Conservation (phyloP, 768 basidiomycete genomes). For the Pleurotus platypus region DNA sequence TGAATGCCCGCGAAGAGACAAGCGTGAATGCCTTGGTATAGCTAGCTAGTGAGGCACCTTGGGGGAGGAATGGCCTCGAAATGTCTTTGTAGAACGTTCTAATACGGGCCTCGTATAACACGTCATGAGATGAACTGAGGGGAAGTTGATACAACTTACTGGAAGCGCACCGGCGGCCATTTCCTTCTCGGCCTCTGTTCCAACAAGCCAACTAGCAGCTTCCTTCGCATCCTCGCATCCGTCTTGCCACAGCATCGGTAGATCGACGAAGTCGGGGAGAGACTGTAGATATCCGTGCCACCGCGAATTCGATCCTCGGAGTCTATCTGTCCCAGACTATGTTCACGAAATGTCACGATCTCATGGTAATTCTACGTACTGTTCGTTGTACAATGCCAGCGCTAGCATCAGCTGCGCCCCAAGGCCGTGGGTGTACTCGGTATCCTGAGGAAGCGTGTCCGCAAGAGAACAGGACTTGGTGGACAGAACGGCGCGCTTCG, state of each 20-base stretch:
- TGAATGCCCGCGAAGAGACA: constrained; percentile 80
- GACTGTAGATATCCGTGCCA: constrained; percentile 70
- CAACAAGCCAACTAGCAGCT: constrained; percentile 35
- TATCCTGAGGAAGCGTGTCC: constrained; percentile 35
- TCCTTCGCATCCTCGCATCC: constrained; percentile 22
- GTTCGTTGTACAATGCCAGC: constrained; percentile 60
- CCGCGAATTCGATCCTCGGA: constrained; percentile 43
- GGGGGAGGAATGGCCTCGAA: constrained; percentile 18
- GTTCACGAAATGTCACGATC: no score
- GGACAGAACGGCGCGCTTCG: constrained; percentile 61
- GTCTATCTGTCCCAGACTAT: constrained; percentile 27
- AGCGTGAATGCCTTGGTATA: constrained; percentile 57
- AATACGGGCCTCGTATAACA: constrained; percentile 25
- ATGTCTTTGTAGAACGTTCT: constrained; percentile 30
- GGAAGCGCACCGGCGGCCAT: background rate
- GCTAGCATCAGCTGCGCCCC: constrained; percentile 59
- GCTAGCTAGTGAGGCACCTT: constrained; percentile 26
- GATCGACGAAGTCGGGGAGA: constrained; percentile 51
- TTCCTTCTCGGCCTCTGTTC: constrained; percentile 33
- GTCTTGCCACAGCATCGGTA: constrained; percentile 59
- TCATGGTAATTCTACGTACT: constrained; percentile 32
- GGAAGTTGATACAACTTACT: background rate
- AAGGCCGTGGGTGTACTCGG: constrained; percentile 40
- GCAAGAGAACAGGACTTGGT: constrained; percentile 50
- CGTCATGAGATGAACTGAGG: background rate